A percentile compares a stretch with the other conserved stretches of the same genome.
These are phyloP conservation scores for Coemansia guatemalensis DNA, from an alignment of 192 early-diverging fungal genomes.

Conservation along the genomic window DNA sequence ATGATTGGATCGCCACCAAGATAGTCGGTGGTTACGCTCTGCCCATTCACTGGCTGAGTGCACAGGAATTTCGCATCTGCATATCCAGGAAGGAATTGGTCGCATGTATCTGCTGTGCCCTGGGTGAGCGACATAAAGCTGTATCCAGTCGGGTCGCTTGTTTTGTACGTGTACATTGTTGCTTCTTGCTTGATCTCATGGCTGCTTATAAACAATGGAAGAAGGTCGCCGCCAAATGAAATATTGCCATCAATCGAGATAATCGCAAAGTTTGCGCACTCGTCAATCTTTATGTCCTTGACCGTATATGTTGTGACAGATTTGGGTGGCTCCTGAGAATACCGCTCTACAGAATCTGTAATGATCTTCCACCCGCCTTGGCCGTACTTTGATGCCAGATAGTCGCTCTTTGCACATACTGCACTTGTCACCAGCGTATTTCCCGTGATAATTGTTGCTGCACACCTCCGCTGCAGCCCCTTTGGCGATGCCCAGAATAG, in stretches of 20 bases:
- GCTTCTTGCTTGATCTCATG: conserved; percentile 1
- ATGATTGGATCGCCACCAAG: conserved; percentile 50
- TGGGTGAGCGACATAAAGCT: conserved; percentile 29
- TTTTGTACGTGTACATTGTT: conserved; percentile 30
- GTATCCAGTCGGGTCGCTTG: conserved; percentile 11
- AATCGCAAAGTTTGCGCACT: conserved; percentile 36
- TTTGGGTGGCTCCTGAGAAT: conserved; percentile 8
- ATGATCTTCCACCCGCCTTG: conserved; percentile 35
- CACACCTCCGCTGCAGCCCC: conserved; percentile 33
- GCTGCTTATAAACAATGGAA: conserved; percentile 29
- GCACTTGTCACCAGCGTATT: conserved; percentile 45
- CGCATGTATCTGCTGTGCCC: conserved; percentile 21
- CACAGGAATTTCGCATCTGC: conserved; percentile 20
- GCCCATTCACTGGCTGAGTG: conserved; percentile 35
- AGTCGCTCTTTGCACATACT: conserved; percentile 24
- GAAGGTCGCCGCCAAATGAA: conserved; percentile 15
- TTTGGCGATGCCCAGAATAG: conserved; percentile 41
- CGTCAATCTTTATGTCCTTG: conserved; percentile 24
- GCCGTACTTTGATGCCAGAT: conserved; percentile 24
- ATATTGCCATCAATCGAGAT: conserved; percentile 25
- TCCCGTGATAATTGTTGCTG: conserved; percentile 38
- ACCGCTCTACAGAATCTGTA: conserved; percentile 30
- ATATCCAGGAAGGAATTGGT: conserved; percentile 20
- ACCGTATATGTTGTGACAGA: conserved; percentile 11
- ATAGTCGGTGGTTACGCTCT: conserved; percentile 31